Conservation (phyloP, 1,139 yeast species). For the Candida freyschussii region DNA sequence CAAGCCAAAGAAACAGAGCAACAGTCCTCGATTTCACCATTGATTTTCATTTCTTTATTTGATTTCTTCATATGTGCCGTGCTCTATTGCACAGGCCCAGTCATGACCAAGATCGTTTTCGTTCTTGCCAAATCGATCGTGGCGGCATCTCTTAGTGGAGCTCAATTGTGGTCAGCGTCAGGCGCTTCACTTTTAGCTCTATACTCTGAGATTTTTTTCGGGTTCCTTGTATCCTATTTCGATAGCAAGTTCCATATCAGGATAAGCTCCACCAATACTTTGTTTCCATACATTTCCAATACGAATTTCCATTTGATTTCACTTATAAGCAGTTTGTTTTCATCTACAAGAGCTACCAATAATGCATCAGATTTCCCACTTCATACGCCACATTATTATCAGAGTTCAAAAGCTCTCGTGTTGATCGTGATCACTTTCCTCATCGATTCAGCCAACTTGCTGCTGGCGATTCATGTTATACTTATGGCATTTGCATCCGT, state of each 20-base stretch:
- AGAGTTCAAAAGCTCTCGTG: constrained; percentile 4
- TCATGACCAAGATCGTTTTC: constrained; percentile 35
- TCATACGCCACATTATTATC: constrained; percentile 4
- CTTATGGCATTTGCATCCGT: constrained; percentile 35
- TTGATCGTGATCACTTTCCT: constrained; percentile 23
- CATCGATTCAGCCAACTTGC: constrained; percentile 25
- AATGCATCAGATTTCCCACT: constrained; percentile 14
- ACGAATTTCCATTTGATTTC: constrained; percentile 6
- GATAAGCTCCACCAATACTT: constrained; percentile 3
- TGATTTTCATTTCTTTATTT: constrained; percentile 21
- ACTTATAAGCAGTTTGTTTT: constrained; percentile 2
- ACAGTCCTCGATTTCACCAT: constrained; percentile 12
- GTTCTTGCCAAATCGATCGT: constrained; percentile 43
- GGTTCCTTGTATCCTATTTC: constrained; percentile 11
- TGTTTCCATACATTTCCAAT: constrained; percentile 12
- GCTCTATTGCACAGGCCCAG: constrained; percentile 33
- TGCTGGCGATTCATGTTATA: constrained; percentile 38
- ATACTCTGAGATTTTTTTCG: constrained; percentile 12
- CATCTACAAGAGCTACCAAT: constrained; percentile 4
- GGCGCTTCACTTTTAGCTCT: constrained; percentile 9
- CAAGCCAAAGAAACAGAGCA: constrained; percentile 8
- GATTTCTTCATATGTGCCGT: constrained; percentile 33
- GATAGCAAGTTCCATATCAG: constrained; percentile 7
- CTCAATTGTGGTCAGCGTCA: constrained; percentile 19
- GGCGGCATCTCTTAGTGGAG: constrained; percentile 41